Base-by-base conservation (phyloP, 257 asterid species). In the Nicotiana attenuata region DNA sequence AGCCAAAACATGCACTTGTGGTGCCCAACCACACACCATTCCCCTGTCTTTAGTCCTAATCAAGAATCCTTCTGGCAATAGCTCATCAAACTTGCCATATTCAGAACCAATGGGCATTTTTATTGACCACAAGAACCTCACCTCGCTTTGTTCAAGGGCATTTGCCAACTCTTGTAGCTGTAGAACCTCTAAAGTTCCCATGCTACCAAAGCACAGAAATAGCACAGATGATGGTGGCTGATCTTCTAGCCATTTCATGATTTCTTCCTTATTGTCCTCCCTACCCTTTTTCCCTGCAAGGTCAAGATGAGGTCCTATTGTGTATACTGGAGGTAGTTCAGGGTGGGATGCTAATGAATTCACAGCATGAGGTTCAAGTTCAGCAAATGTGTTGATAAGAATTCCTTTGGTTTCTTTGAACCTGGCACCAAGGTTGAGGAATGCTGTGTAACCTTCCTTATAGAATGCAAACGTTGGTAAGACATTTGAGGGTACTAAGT, bases 371-470 rank as follows among this genome's bases (percentile, higher is more conserved):
- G 86, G 10, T 68, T 90, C 93, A 13, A 90, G 86, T 19, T 87
- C 95, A 26, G 60, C 31, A 65, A 90, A 91, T 0, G 93, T 88
- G 81, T 91, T 90, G 29, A 91, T 31, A 6, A 91, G 56, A 2
- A 91, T 79, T 5, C 93, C 95, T 57, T 71, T 88, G 3, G 80
- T 60, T 20, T 83, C 71, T 60, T 73, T 73, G 57, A 41, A 73
- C 79, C 79, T 73, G 10, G 22, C 33, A 13, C 29, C 79, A 15
- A 15, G 17, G 57, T 73, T 53, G 11, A 52, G 10, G 33, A 73
- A 73, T 9, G 33, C 35, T 28, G 61, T 11, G 61, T 22, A 84
- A 22, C 73, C 81, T 45, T 47, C 56, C 76, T 61, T 77, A 14
- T 83, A 83, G 3, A 84, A 6, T 33, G 82, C 31, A 1, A 15